A percentile compares a stretch with the other conserved stretches of the same genome.
Conservation (phyloP, 2,329 filamentous ascomycete genomes). For the Mollisiaceae sp. region DNA sequence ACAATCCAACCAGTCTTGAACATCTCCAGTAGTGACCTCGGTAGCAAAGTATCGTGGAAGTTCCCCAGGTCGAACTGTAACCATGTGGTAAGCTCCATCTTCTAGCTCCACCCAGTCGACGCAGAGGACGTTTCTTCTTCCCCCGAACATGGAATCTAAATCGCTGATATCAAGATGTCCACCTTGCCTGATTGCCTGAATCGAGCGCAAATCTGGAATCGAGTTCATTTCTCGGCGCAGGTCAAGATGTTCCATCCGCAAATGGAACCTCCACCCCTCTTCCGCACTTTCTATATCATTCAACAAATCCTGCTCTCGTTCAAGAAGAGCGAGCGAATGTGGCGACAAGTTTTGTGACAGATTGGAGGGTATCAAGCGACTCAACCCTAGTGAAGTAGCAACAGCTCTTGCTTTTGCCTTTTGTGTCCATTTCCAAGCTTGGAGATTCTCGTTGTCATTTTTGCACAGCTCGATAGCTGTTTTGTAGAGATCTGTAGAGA, state of each 20-base stretch:
- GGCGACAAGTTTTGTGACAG: neutral
- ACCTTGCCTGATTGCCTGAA: slow-evolving; percentile 5
- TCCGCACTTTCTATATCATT: slow-evolving; percentile 4
- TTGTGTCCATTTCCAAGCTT: slow-evolving; percentile 6
- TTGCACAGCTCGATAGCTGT: slow-evolving; percentile 4
- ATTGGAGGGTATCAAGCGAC: slow-evolving; percentile 4
- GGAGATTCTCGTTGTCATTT: neutral
- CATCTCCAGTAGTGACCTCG: neutral
- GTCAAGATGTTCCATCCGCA: slow-evolving; percentile 6
- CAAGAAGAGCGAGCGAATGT: neutral
- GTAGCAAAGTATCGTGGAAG: slow-evolving; percentile 5
- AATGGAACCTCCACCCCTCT: neutral
- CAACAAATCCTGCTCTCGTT: neutral
- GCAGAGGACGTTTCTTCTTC: slow-evolving; percentile 3
- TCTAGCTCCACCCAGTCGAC: slow-evolving; percentile 4
- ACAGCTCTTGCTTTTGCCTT: slow-evolving; percentile 3
- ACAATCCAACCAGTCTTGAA: neutral
- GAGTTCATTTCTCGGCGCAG: slow-evolving; percentile 1
- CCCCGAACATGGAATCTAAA: slow-evolving; percentile 5
- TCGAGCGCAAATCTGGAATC: neutral
- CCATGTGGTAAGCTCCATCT: neutral
- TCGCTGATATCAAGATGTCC: slow-evolving; percentile 5
- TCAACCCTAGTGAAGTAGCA: slow-evolving; percentile 2
- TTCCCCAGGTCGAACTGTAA: slow-evolving; percentile 5
- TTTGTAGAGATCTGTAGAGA: neutral